Evolutionary conservation across 2,329 filamentous ascomycete genomes (phyloP).

Genomic region (Didymosphaeria variabile): DNA sequence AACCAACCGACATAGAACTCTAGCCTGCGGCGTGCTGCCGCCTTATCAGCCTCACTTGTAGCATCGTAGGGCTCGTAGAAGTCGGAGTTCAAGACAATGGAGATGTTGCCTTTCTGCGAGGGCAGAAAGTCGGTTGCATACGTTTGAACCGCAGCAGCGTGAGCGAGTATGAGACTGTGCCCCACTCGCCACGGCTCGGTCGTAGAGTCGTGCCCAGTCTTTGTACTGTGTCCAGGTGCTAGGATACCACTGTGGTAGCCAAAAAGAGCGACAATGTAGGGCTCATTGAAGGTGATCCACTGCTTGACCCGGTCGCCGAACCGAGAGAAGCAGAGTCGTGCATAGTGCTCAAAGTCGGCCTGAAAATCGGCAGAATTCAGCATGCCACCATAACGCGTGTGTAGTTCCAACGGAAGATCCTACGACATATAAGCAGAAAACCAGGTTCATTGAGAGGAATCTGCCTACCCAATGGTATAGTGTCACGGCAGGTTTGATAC

Average conservation of each 20-base stretch:
- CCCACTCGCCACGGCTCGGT: slow-evolving; percentile 18
- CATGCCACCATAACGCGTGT: slow-evolving; percentile 24
- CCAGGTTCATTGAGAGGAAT: background rate
- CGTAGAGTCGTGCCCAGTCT: slow-evolving; percentile 14
- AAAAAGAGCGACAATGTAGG: slow-evolving; percentile 65
- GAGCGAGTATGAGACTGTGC: slow-evolving; percentile 58
- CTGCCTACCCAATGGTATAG: slow-evolving; percentile 25
- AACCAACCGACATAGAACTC: slow-evolving; percentile 58
- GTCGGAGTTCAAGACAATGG: slow-evolving; percentile 25
- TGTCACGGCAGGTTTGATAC: slow-evolving; percentile 25
- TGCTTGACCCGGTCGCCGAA: slow-evolving; percentile 51
- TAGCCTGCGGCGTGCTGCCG: slow-evolving; percentile 49
- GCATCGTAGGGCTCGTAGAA: slow-evolving; percentile 51
- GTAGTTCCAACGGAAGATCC: slow-evolving; percentile 21
- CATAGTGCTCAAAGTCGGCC: slow-evolving; percentile 48
- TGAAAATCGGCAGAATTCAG: slow-evolving; percentile 32
- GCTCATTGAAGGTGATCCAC: slow-evolving; percentile 55
- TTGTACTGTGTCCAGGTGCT: slow-evolving; percentile 25
- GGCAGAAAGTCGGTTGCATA: slow-evolving; percentile 7
- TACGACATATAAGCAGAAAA: background rate
- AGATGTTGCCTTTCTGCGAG: slow-evolving; percentile 40
- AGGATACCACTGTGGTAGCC: slow-evolving; percentile 17
- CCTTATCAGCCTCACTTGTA: slow-evolving; percentile 18
- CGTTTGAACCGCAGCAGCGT: slow-evolving; percentile 43
- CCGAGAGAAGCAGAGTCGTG: slow-evolving; percentile 48